Base-by-base conservation (phyloP, 768 basidiomycete species). In the Boletus eberwhitei region DNA sequence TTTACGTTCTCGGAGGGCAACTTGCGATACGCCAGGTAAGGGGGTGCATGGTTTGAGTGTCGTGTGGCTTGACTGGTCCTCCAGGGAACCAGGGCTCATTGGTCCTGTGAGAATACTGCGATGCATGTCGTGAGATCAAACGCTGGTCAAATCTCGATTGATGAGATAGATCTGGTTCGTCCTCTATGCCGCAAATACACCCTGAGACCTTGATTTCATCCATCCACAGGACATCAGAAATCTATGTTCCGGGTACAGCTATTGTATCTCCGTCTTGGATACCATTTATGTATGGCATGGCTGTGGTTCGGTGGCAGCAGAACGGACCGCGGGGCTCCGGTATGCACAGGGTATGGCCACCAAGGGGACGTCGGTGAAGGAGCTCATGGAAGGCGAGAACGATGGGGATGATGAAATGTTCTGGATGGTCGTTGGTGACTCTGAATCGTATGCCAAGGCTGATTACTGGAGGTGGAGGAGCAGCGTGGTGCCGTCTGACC, bases 191-290 rank as follows among this genome's bases (percentile, higher is more conserved):
- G 24, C 24, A 24, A 35, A 39, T n/a, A 21, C 12, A 38, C 52
- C 21, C 13, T 49, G 44, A 52, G 46, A 32, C 34, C 34, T 54
- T 41, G 47, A 60, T 31, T n/a, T 19, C 47, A 34, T 48, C 44
- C 32, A 24, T 54, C 49, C 24, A 29, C 59, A 87, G 87, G 75
- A 68, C 52, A 72, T 86, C 59, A 79, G 74, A 54, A 89, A 87
- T 63, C 72, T 93, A 2, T 93, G 90, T 65, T 92, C 90, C 11
- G 91, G 80, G n/a, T 93, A 84, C 69, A 90, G 88, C 60, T 92
- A 88, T 66, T 91, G 88, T 60, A 59, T 90, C 35, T 81, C 85
- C 3, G 75, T 92, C 43, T 72, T 93, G 55, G 82, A 82, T 35
- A 81, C 82, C 3, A 72, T 87, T 36, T 92, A 90, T 59, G 81